These are phyloP conservation scores for Venturia aucupariae DNA, from an alignment of 2,329 filamentous ascomycete genomes.

Conservation along the genomic window DNA sequence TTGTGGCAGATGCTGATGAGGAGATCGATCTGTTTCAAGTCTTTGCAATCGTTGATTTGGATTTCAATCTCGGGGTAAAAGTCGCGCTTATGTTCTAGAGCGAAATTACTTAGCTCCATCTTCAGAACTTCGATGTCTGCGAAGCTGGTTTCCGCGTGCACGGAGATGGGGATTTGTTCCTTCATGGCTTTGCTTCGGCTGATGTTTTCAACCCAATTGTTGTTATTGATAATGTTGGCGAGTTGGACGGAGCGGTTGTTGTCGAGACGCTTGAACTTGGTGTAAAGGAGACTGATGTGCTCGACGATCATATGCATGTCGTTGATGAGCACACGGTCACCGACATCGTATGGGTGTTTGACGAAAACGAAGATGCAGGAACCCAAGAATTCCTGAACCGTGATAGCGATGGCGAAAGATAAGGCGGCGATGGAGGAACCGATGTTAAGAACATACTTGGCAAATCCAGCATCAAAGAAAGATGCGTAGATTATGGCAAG, in stretches of 20 bases:
- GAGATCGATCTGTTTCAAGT: constrained; percentile 25
- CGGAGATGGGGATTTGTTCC: constrained; percentile 24
- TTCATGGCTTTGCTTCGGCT: constrained; percentile 28
- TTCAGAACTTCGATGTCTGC: constrained; percentile 30
- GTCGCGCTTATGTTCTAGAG: constrained; percentile 27
- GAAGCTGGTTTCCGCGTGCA: constrained; percentile 24
- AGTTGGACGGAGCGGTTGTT: constrained; percentile 25
- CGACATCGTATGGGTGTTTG: constrained; percentile 26
- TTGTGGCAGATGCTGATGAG: constrained; percentile 27
- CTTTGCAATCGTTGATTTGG: constrained; percentile 22
- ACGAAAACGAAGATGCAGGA: constrained; percentile 23
- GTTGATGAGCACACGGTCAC: constrained; percentile 26
- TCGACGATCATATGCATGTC: constrained; percentile 23
- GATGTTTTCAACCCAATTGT: constrained; percentile 30
- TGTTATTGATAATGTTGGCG: constrained; percentile 28
- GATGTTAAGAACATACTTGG: constrained; percentile 14
- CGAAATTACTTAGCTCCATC: constrained; percentile 27
- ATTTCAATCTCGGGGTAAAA: constrained; percentile 26
- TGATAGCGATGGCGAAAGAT: constrained; percentile 22
- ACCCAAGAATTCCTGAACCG: constrained; percentile 21
- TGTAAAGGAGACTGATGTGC: constrained; percentile 27
- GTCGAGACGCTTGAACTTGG: constrained; percentile 24
- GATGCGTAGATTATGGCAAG: constrained; percentile 26
- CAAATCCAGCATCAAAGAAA: constrained; percentile 24
- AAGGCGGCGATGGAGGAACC: constrained; percentile 15